These are phyloP conservation scores for Spergularia azorica DNA, from an alignment of 179 eudicot genomes.

Conservation along the genomic window DNA sequence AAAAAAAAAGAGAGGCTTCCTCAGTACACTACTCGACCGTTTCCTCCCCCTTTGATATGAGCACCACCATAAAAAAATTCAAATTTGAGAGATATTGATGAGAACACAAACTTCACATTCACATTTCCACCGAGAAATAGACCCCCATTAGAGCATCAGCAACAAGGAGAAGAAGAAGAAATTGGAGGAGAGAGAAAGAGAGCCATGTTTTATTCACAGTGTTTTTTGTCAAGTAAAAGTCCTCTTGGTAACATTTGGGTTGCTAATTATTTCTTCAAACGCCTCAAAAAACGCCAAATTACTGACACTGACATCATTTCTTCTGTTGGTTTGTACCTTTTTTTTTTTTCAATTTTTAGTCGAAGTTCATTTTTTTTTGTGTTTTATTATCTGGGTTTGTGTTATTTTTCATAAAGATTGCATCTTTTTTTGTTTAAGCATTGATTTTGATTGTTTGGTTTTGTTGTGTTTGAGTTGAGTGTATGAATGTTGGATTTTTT, in stretches of 20 bases:
- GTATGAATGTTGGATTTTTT: conserved; percentile 9
- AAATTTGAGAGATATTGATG: not conserved
- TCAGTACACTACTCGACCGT: conserved; percentile 20
- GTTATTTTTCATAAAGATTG: conserved; percentile 4
- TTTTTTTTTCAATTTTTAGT: not conserved
- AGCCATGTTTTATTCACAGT: conserved; percentile 60
- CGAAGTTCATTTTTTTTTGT: conserved; percentile 10
- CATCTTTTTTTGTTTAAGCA: not conserved
- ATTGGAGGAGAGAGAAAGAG: conserved; percentile 11
- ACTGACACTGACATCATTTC: conserved; percentile 61
- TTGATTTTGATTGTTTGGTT: not conserved
- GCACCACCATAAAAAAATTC: not conserved
- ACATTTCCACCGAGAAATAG: not conserved
- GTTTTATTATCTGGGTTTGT: conserved; percentile 19
- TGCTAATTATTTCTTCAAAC: conserved; percentile 77
- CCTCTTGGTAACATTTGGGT: conserved; percentile 70
- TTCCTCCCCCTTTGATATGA: not conserved
- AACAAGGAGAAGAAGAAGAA: not conserved
- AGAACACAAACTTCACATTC: not conserved
- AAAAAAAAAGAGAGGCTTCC: not conserved
- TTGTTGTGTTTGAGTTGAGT: conserved; percentile 10
- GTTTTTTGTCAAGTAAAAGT: conserved; percentile 65
- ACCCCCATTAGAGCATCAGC: not conserved
- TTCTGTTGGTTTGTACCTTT: conserved; percentile 64
- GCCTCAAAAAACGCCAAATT: conserved; percentile 67